A percentile compares a stretch with the other conserved stretches of the same genome.
Evolutionary conservation across 768 basidiomycete genomes (phyloP).

Genomic region (Amyloporia xantha): DNA sequence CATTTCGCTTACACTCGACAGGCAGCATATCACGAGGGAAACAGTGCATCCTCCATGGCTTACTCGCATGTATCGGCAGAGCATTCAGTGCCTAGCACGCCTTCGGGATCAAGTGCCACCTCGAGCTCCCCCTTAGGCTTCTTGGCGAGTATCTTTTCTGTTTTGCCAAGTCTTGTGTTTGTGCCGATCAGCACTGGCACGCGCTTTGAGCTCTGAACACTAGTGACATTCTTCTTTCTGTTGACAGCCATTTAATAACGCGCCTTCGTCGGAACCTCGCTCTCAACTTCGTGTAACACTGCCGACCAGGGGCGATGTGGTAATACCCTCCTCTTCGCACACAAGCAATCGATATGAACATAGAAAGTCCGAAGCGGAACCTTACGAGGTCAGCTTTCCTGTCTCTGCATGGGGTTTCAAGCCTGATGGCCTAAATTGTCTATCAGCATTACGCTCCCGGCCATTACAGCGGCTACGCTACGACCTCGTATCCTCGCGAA

Average conservation of each 20-base stretch:
- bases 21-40: too few relatives aligned
- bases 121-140: slow-evolving; percentile 79
- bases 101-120: slow-evolving; percentile 67
- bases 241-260: too few relatives aligned
- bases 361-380: slow-evolving; percentile 66
- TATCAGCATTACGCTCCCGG: slow-evolving; percentile 5
- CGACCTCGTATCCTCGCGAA: slow-evolving; percentile 5
- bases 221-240: slow-evolving; percentile 45
- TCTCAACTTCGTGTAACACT: too few relatives aligned
- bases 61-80: slow-evolving; percentile 48
- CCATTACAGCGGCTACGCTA: slow-evolving; percentile 9
- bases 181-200: slow-evolving; percentile 26
- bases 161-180: slow-evolving; percentile 22
- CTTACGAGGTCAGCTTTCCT: slow-evolving; percentile 37
- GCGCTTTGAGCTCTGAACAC: slow-evolving; percentile 42
- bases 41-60: slow-evolving; percentile 40
- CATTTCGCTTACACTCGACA: too few relatives aligned
- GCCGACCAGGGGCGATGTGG: too few relatives aligned
- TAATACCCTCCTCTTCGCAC: slow-evolving; percentile 15
- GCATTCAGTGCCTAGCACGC: slow-evolving; percentile 65
- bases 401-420: neutral
- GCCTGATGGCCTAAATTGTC: neutral
- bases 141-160: slow-evolving; percentile 73
- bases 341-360: slow-evolving; percentile 31
- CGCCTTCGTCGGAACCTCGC: too few relatives aligned